phyloP scores from a whole-genome alignment of 208 protist genomes.

The Wallacemonas sp. region DNA sequence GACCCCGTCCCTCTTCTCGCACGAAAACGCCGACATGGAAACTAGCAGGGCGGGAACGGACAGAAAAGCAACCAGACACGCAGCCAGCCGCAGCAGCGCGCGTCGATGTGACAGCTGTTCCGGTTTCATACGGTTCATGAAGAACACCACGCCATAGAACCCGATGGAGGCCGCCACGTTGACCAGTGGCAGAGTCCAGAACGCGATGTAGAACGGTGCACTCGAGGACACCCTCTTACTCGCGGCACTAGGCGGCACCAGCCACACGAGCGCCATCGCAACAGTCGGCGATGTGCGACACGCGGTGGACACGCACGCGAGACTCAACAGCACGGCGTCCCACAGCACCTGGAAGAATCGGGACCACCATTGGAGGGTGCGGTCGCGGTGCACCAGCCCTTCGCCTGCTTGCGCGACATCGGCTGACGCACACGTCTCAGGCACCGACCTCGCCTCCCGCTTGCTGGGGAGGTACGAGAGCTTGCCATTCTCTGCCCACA shows the following conservation, averaged over 20 bases:
- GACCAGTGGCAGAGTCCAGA: conserved; percentile 8
- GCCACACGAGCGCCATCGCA: background rate
- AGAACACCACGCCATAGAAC: conserved; percentile 16
- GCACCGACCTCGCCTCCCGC: too few relatives aligned
- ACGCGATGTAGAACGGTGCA: background rate
- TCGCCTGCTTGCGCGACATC: too few relatives aligned
- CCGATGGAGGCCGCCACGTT: conserved; percentile 4
- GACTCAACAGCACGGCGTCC: background rate
- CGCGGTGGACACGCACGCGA: background rate
- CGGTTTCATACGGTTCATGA: conserved; percentile 13
- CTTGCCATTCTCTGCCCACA: conserved; percentile 5
- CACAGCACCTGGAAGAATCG: background rate
- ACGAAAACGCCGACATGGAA: background rate
- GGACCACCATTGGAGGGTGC: conserved; percentile 4
- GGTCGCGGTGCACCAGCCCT: too few relatives aligned
- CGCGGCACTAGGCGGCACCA: background rate
- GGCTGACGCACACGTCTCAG: too few relatives aligned
- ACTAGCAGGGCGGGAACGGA: conserved; percentile 7
- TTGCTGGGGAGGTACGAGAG: background rate
- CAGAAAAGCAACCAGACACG: background rate
- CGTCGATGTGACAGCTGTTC: background rate
- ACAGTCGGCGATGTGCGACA: background rate
- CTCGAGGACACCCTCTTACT: background rate
- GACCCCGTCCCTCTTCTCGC: background rate
- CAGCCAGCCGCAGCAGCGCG: background rate